Conservation (phyloP, 108 stramenopile species). For the Nitzschia sp. region DNA sequence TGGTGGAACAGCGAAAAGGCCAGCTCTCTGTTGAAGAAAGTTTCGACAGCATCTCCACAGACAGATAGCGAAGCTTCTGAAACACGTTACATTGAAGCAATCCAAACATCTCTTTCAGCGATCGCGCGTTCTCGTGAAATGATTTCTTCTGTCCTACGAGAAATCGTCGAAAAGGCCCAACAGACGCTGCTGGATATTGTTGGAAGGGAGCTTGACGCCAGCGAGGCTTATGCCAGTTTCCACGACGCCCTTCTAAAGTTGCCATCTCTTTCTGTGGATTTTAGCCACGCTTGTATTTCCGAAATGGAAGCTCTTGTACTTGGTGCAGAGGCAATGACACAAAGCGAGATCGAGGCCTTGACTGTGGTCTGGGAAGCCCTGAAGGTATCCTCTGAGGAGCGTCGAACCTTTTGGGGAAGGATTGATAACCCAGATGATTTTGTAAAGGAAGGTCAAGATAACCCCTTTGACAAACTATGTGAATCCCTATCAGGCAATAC, state of each 20-base stretch:
- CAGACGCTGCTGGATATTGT: slow-evolving; percentile 66
- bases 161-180: slow-evolving; percentile 66
- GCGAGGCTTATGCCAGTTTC: slow-evolving; percentile 69
- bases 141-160: slow-evolving; percentile 47
- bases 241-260: slow-evolving; percentile 75
- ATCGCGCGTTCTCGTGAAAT: slow-evolving; percentile 45
- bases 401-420: slow-evolving; percentile 71
- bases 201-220: slow-evolving; percentile 66
- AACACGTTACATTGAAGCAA: background rate
- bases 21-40: background rate
- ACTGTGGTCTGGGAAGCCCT: slow-evolving; percentile 88
- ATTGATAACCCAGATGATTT: slow-evolving; percentile 22
- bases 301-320: slow-evolving; percentile 70
- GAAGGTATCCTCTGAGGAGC: slow-evolving; percentile 46
- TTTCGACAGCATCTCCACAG: background rate
- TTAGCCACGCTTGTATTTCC: slow-evolving; percentile 69
- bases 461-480: slow-evolving; percentile 42
- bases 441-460: slow-evolving; percentile 7
- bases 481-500: slow-evolving; percentile 10
- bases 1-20: slow-evolving; percentile 7
- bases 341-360: slow-evolving; percentile 83
- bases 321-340: slow-evolving; percentile 75
- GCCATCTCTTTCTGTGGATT: slow-evolving; percentile 74
- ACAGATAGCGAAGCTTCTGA: background rate
- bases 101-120: slow-evolving; percentile 25